Conservation (phyloP, 352 stramenopile genomes). For the Globisporangium cylindrosporum region DNA sequence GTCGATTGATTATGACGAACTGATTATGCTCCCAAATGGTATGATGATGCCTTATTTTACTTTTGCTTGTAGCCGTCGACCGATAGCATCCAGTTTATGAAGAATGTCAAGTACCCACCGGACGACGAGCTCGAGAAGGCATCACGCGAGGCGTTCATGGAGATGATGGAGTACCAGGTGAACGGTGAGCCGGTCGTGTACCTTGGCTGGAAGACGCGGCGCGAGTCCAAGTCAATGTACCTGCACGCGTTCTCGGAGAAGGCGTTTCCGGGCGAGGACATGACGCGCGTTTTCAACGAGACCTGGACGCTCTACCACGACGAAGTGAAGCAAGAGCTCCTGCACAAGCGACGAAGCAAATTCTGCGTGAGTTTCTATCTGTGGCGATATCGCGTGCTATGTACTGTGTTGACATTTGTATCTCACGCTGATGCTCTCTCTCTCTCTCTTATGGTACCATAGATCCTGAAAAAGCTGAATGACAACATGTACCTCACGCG, state of each 20-base stretch:
- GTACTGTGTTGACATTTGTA: background rate
- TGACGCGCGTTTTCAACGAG: constrained; percentile 75
- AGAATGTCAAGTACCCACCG: constrained; percentile 80
- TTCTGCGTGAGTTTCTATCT: constrained; percentile 67
- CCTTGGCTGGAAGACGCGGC: constrained; percentile 76
- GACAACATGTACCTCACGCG: constrained; percentile 84
- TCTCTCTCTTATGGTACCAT: background rate
- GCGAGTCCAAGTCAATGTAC: constrained; percentile 87
- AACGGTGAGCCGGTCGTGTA: constrained; percentile 63
- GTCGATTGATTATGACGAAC: background rate
- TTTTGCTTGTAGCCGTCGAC: constrained; percentile 51
- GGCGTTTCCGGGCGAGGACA: constrained; percentile 62
- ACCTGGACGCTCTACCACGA: constrained; percentile 78
- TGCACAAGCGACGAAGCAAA: constrained; percentile 75
- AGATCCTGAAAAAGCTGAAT: constrained; percentile 85
- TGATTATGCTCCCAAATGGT: background rate
- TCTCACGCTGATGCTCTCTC: background rate
- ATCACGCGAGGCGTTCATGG: constrained; percentile 66
- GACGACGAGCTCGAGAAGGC: constrained; percentile 80
- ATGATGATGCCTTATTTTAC: constrained; percentile 6
- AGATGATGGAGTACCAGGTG: constrained; percentile 83
- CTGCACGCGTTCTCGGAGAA: constrained; percentile 79
- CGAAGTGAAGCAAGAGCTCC: constrained; percentile 63
- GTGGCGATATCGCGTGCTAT: background rate
- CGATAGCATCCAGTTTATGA: constrained; percentile 87